These are phyloP conservation scores for Cryphonectria naterciae DNA, from an alignment of 2,329 filamentous ascomycete genomes.

Conservation along the genomic window DNA sequence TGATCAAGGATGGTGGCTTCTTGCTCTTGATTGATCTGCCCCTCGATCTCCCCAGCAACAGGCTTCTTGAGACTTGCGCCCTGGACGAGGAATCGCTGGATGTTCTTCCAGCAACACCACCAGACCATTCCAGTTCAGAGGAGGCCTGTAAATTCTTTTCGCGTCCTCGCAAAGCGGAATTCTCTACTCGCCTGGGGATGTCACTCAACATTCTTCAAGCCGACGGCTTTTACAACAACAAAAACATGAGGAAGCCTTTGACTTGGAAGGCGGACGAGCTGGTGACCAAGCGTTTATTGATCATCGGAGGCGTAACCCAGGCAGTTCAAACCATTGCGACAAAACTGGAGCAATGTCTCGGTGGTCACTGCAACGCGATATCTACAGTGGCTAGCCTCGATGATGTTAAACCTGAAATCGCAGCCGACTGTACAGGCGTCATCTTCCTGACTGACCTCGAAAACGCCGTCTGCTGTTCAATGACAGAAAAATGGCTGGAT, in stretches of 20 bases:
- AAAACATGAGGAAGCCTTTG: constrained; percentile 31
- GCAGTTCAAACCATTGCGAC: constrained; percentile 30
- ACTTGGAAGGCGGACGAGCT: background rate
- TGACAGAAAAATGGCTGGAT: constrained; percentile 40
- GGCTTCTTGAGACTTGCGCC: constrained; percentile 30
- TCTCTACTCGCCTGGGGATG: constrained; percentile 40
- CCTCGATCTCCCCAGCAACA: constrained; percentile 30
- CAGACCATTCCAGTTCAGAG: constrained; percentile 41
- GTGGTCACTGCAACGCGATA: constrained; percentile 31
- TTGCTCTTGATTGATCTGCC: constrained; percentile 38
- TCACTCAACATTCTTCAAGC: constrained; percentile 45
- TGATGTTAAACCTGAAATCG: constrained; percentile 30
- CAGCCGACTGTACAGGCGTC: constrained; percentile 37
- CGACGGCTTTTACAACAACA: constrained; percentile 33
- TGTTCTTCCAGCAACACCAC: constrained; percentile 32
- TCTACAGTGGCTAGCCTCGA: constrained; percentile 35
- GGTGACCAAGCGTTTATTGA: constrained; percentile 36
- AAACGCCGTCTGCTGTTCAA: constrained; percentile 39
- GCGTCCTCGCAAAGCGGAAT: constrained; percentile 39
- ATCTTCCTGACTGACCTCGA: constrained; percentile 45
- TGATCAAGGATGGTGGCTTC: constrained; percentile 40
- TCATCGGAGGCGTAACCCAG: constrained; percentile 37
- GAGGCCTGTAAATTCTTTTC: constrained; percentile 40
- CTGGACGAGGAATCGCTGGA: background rate
- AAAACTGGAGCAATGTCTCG: constrained; percentile 33